Evolutionary conservation across 208 protist species (phyloP).

Genomic region (Herpetomonas tarakana): DNA sequence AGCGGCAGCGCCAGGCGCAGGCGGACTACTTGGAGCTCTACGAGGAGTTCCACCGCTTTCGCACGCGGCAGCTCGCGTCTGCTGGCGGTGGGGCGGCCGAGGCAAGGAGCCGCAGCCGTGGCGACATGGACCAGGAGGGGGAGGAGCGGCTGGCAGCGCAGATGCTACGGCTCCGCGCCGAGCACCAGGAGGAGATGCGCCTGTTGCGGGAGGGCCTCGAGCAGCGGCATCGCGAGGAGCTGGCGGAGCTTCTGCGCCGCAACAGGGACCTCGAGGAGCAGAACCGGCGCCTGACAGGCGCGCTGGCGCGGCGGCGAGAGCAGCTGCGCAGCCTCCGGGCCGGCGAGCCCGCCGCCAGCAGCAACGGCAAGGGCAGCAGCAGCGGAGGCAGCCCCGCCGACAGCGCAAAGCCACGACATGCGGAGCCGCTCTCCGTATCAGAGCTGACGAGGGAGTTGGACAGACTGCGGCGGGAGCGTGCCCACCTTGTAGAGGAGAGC

Average conservation of each 20-base stretch:
- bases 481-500: slow-evolving; percentile 49
- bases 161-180: slow-evolving; percentile 26
- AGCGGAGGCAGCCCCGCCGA: not conserved
- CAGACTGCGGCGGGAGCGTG: slow-evolving; percentile 48
- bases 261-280: slow-evolving; percentile 56
- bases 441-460: slow-evolving; percentile 35
- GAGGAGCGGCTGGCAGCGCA: slow-evolving; percentile 6
- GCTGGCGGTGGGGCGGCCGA: not conserved
- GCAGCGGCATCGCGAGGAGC: slow-evolving; percentile 31
- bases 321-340: slow-evolving; percentile 27
- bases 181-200: slow-evolving; percentile 46
- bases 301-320: slow-evolving; percentile 58
- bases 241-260: slow-evolving; percentile 22
- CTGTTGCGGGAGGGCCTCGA: slow-evolving; percentile 34
- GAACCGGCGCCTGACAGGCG: slow-evolving; percentile 43
- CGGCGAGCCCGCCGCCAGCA: slow-evolving; percentile 7
- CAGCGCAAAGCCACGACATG: not conserved
- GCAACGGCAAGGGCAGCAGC: not conserved
- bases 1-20: slow-evolving; percentile 62
- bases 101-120: not conserved
- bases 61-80: slow-evolving; percentile 45
- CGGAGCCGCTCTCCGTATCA: not conserved
- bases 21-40: slow-evolving; percentile 67
- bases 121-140: not conserved
- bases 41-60: slow-evolving; percentile 62